These are phyloP conservation scores for Puccinia sorghi DNA, from an alignment of 1,284 basidiomycete genomes.

Conservation along the genomic window DNA sequence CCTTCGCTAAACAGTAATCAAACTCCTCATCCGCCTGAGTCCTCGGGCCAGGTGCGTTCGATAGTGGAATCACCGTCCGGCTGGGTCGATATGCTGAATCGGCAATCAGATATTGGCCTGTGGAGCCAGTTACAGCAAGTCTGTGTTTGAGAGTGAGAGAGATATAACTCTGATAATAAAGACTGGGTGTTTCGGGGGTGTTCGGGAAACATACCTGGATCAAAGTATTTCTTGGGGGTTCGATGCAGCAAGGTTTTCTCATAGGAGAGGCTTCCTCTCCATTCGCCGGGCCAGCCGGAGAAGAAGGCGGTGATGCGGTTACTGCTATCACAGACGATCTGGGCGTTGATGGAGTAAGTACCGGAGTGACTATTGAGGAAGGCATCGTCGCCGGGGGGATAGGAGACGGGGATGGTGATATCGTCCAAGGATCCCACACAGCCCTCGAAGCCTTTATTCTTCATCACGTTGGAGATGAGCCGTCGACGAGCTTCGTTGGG, in stretches of 20 bases:
- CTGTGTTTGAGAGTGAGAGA: neutral
- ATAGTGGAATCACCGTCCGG: constrained; percentile 2
- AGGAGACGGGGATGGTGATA: neutral
- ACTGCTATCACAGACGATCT: constrained; percentile 28
- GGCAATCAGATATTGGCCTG: constrained; percentile 31
- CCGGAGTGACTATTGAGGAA: constrained; percentile 2
- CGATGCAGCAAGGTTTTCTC: neutral
- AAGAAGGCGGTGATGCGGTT: constrained; percentile 29
- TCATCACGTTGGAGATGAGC: constrained; percentile 15
- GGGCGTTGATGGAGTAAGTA: constrained; percentile 1
- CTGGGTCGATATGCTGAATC: constrained; percentile 26
- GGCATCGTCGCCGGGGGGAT: neutral
- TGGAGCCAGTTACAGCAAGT: no score
- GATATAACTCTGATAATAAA: no score
- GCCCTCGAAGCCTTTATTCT: constrained; percentile 13
- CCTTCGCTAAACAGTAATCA: constrained; percentile 21
- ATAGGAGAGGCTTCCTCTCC: constrained; percentile 7
- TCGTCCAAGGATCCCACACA: constrained; percentile 14
- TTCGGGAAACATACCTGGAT: constrained; percentile 11
- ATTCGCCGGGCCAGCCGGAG: constrained; percentile 8
- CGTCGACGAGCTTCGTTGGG: neutral
- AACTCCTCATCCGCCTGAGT: constrained; percentile 9
- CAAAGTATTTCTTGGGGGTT: constrained; percentile 16
- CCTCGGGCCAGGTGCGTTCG: neutral
- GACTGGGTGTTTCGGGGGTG: neutral